These are phyloP conservation scores for Batkoa obscura DNA, from an alignment of 371 early-diverging fungal genomes.

Conservation along the genomic window DNA sequence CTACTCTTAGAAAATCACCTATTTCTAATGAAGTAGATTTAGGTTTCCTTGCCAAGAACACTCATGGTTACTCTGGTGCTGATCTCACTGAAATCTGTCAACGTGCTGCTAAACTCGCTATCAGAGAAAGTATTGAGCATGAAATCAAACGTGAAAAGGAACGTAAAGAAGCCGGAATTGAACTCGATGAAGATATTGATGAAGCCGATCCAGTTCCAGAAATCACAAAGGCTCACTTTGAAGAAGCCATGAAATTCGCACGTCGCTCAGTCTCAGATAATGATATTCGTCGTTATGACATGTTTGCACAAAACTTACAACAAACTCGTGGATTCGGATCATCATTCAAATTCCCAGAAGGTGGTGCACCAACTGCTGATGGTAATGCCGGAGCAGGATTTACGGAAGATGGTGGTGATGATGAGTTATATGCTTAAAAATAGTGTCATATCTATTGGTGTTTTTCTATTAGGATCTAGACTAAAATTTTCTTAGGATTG, in stretches of 20 bases:
- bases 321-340: constrained; percentile 76
- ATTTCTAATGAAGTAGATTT: constrained; percentile 79
- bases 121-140: constrained; percentile 93
- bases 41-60: constrained; percentile 66
- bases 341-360: constrained; percentile 85
- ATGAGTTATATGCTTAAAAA: constrained; percentile 29
- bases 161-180: constrained; percentile 36
- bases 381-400: constrained; percentile 19
- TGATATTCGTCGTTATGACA: constrained; percentile 97
- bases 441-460: no score
- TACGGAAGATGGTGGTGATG: constrained; percentile 26
- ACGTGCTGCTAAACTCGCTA: constrained; percentile 97
- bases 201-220: constrained; percentile 68
- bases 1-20: constrained; percentile 96
- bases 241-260: constrained; percentile 95
- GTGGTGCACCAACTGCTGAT: constrained; percentile 20
- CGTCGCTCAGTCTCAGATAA: constrained; percentile 92
- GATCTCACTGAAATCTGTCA: constrained; percentile 99
- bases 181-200: constrained; percentile 58
- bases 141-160: constrained; percentile 62
- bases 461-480: no score
- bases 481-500: no score
- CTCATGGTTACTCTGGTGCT: constrained; percentile 98
- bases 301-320: constrained; percentile 96
- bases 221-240: constrained; percentile 91